Conservation (phyloP, 2,329 filamentous ascomycete genomes). For the Venturia pyrina region DNA sequence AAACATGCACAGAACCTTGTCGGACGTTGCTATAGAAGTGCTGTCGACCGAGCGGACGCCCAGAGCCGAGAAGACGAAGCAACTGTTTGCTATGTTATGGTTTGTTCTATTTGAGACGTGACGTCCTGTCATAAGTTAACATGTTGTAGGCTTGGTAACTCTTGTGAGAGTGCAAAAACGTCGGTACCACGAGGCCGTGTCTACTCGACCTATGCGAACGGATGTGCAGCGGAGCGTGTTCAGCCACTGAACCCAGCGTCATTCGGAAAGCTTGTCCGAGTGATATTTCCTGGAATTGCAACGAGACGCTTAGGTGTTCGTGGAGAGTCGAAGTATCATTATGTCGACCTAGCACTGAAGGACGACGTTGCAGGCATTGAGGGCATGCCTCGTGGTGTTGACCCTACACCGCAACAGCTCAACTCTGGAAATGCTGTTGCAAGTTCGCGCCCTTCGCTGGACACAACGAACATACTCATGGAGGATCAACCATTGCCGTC, state of each 20-base stretch:
- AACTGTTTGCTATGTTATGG: slow-evolving; percentile 86
- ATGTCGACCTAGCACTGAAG: slow-evolving; percentile 47
- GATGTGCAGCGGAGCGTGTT: slow-evolving; percentile 86
- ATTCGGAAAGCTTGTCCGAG: slow-evolving; percentile 92
- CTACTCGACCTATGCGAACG: slow-evolving; percentile 88
- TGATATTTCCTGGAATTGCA: slow-evolving; percentile 91
- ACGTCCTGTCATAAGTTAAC: slow-evolving; percentile 19
- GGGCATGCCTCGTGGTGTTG: not conserved
- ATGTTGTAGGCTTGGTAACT: slow-evolving; percentile 55
- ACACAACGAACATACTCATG: slow-evolving; percentile 37
- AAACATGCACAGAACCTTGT: slow-evolving; percentile 57
- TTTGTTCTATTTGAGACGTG: slow-evolving; percentile 35
- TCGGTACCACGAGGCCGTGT: slow-evolving; percentile 89
- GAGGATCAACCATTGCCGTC: slow-evolving; percentile 18
- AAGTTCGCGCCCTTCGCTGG: slow-evolving; percentile 29
- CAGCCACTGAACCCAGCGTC: slow-evolving; percentile 94
- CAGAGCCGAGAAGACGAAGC: slow-evolving; percentile 72
- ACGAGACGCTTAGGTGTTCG: slow-evolving; percentile 85
- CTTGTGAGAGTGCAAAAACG: slow-evolving; percentile 64
- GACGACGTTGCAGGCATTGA: slow-evolving; percentile 25
- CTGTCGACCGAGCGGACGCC: slow-evolving; percentile 71
- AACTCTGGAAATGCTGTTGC: not conserved
- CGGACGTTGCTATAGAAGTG: slow-evolving; percentile 65
- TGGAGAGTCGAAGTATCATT: slow-evolving; percentile 98
- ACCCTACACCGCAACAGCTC: not conserved